Evolutionary conservation across 1,139 yeast species (phyloP).

Genomic region (Pichia inconspicua): DNA sequence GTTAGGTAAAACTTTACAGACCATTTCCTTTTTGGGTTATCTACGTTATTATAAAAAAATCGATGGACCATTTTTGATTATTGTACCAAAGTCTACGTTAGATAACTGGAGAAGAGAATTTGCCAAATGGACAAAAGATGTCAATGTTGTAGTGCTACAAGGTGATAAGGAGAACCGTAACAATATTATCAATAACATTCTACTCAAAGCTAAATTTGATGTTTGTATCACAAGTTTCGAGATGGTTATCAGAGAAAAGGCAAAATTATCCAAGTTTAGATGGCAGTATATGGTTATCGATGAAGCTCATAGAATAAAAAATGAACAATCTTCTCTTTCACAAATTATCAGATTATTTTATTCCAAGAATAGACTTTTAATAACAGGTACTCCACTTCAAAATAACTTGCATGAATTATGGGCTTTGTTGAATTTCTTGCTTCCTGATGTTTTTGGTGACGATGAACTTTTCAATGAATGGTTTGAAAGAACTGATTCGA

Average conservation of each 20-base stretch:
- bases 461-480: constrained; percentile 85
- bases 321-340: constrained; percentile 83
- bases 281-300: constrained; percentile 95
- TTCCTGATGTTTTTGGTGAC: constrained; percentile 93
- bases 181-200: constrained; percentile 47
- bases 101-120: constrained; percentile 96
- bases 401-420: constrained; percentile 92
- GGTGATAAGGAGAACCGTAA: constrained; percentile 78
- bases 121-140: constrained; percentile 94
- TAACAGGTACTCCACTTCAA: constrained; percentile 95
- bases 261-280: constrained; percentile 67
- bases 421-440: constrained; percentile 82
- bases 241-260: constrained; percentile 83
- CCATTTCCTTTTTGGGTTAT: constrained; percentile 86
- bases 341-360: constrained; percentile 83
- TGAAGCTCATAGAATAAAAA: constrained; percentile 95
- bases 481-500: constrained; percentile 47
- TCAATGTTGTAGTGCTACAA: constrained; percentile 73
- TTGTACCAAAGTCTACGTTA: constrained; percentile 90
- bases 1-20: constrained; percentile 89
- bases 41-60: constrained; percentile 67
- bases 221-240: constrained; percentile 87
- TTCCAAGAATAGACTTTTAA: constrained; percentile 74
- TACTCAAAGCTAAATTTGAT: constrained; percentile 74
- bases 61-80: constrained; percentile 86